Percentiles rank a stretch among this genome's conserved stretches.
These are phyloP conservation scores for Ulmus americana DNA, from an alignment of 331 rosid species.

Conservation along the genomic window DNA sequence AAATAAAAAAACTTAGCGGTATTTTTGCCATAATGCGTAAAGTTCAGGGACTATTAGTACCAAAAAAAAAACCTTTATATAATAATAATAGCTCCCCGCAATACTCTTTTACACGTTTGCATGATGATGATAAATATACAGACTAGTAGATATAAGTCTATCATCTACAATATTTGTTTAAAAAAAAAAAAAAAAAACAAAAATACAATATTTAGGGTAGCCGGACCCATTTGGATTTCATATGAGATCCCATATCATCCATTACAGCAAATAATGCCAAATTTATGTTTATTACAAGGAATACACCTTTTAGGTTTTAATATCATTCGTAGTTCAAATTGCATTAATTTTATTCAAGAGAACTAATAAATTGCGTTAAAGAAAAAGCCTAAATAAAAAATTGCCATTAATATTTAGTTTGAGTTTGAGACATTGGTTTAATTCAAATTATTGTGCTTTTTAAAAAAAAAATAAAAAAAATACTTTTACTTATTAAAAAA, in stretches of 20 bases:
- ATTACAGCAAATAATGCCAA: conserved; percentile 4
- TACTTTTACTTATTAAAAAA: no score
- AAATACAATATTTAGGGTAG: not conserved
- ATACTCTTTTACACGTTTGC: conserved; percentile 13
- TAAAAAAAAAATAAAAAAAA: no score
- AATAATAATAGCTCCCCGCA: not conserved
- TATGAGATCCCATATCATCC: conserved; percentile 4
- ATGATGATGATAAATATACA: not conserved
- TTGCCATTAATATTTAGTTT: not conserved
- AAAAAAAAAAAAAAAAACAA: no score
- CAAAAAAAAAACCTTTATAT: no score
- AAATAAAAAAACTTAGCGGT: no score
- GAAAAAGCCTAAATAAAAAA: not conserved
- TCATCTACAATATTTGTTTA: not conserved
- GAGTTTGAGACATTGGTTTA: not conserved
- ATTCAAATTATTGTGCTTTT: no score
- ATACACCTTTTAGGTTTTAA: not conserved
- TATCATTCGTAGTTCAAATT: not conserved
- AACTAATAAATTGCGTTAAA: not conserved
- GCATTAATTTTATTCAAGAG: conserved; percentile 1
- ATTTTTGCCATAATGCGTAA: no score
- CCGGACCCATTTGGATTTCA: conserved; percentile 6
- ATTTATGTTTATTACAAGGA: not conserved
- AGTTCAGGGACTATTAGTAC: no score
- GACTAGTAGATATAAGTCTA: not conserved